Base-by-base conservation (phyloP, 805 yeast species). In the Kodamaea neixiangensis region DNA sequence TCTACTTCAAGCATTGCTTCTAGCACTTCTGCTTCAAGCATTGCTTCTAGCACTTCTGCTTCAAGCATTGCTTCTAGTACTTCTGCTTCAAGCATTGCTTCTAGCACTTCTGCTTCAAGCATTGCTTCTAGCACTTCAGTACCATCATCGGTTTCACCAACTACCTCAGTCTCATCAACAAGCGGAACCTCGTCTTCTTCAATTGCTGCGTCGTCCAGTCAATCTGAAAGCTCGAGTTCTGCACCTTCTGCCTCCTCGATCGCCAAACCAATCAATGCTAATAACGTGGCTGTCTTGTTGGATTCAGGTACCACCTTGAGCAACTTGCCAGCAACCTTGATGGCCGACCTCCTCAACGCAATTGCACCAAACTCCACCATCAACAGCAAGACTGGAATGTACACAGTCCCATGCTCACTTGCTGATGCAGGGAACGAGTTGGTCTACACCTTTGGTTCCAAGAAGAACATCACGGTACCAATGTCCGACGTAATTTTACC, bases 221-320 rank as follows among this genome's bases (percentile, higher is more conserved):
- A 49, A 7, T 39, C 50, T 10, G 31, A 29, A 25, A 17, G 20
- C 15, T 13, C 49, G 13, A 15, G 39, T 11, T 33, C 44, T 13
- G 19, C 45, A 11, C 40, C 40, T n/a, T 33, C 47, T 19, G 15
- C 47, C 34, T 43, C 51, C 31, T 4, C 45, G n/a, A 6, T 31
- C 21, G 22, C 47, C 21, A 44, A 21, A 19, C 40, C 25, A 46
- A 20, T 54, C 48, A 19, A 38, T 39, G 29, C 37, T 14, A 41
- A 43, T 37, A 58, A 54, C 35, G 63, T 61, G 18, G 71, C 79
- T 2, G 81, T 76, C 2, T 53, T 80, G 7, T 62, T 84, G 38
- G 88, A 84, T 63, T 76, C 85, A 2, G 88, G 88, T 39, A 76
- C 86, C 10, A 79, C 87, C 13, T 62, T 78, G 43, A 63, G 80